Evolutionary conservation across 768 basidiomycete species (phyloP), one percentile per base, ranked within the genome.

Genomic region (Saitozyma podzolica): DNA sequence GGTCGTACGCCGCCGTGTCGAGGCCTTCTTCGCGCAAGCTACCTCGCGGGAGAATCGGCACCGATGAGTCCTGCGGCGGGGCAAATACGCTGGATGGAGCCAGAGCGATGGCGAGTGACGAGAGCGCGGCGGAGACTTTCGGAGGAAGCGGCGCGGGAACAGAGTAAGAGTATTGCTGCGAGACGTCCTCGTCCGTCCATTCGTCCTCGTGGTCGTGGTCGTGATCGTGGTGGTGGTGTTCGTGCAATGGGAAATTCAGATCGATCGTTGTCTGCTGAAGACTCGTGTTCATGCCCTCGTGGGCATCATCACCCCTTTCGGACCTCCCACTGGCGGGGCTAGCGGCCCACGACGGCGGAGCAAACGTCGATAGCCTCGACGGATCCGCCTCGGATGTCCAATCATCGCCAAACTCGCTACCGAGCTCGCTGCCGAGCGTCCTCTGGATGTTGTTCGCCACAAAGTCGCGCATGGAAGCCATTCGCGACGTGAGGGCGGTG

Each of bases 401-500:
- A 51, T 54, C 65, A 61, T 72, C 74, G 9, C 63, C 74, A 52
- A 66, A 64, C 13, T 72, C 71, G 55, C 69, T 71, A 1, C 74
- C 74, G 1, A 75, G 61, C 56, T 75, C 74, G 39, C 67, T 69
- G 6, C 71, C 69, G 11, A 75, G 62, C 3, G 71, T 69, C 47
- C 74, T 42, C 7, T 16, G 29, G 6, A 68, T 51, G 37, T 51
- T 67, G 13, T 53, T 41, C 8, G 65, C 40, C n/a, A 74, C 59
- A 47, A 67, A 69, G 13, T 60, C 54, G 10, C 73, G 62, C 66
- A 74, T 70, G 40, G 55, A 64, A 11, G 65, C 67, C 70, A 74
- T 74, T 4, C 64, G 51, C 1, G 66, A 61, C 7, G 63, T 53
- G 13, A 73, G 19, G 6, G 72, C 64, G n/a, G 68, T 62, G 51